A percentile compares a stretch with the other conserved stretches of the same genome.
Conservation (phyloP, 2,329 filamentous ascomycete genomes). For the Tolypocladium sp. region DNA sequence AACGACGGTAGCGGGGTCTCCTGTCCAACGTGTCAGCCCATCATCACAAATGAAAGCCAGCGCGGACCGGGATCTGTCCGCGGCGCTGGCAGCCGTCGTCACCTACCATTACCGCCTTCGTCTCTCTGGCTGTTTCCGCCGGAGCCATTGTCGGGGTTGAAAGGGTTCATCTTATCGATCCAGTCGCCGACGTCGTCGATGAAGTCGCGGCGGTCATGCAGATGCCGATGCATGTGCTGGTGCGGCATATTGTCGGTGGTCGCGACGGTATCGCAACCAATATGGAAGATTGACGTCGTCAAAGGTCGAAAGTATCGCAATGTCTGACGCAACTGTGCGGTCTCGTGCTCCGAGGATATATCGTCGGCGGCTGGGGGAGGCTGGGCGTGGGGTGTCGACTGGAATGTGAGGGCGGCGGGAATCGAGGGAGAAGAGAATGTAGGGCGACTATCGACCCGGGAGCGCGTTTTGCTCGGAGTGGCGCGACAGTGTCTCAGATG, state of each 20-base stretch:
- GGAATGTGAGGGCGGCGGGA: constrained; percentile 17
- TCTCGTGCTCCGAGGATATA: background rate
- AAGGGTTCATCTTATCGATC: background rate
- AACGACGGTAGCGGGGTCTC: constrained; percentile 16
- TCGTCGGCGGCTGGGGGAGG: background rate
- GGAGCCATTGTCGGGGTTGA: background rate
- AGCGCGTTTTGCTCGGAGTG: constrained; percentile 8
- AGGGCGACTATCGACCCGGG: constrained; percentile 12
- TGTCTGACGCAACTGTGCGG: background rate
- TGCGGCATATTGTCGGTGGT: constrained; percentile 16
- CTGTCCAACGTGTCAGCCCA: background rate
- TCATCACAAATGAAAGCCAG: background rate
- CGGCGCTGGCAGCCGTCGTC: background rate
- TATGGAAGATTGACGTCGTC: background rate
- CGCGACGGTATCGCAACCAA: background rate
- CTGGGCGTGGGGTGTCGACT: constrained; percentile 3
- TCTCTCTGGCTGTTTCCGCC: background rate
- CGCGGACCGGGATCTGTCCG: background rate
- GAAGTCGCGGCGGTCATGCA: constrained; percentile 9
- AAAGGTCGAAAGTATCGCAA: background rate
- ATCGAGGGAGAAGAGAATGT: constrained; percentile 17
- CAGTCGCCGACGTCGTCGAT: background rate
- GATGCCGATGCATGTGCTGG: constrained; percentile 14
- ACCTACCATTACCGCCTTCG: background rate
- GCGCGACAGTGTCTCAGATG: constrained; percentile 6